These are phyloP conservation scores for Candida rishiriensis DNA, from an alignment of 805 yeast species.

Conservation along the genomic window DNA sequence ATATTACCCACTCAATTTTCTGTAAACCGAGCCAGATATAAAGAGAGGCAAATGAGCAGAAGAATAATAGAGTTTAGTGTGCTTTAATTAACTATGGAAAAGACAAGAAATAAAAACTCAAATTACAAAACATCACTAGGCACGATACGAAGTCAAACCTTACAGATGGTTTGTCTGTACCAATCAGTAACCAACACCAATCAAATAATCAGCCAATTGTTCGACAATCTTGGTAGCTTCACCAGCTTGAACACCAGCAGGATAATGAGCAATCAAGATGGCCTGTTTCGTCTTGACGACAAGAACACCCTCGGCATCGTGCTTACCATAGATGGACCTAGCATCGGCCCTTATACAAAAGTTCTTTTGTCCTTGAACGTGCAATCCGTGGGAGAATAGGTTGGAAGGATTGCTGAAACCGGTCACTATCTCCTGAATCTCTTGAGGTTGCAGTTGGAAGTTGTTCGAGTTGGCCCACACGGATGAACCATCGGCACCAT, in stretches of 20 bases:
- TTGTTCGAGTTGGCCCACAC: conserved; percentile 85
- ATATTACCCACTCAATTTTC: conserved; percentile 6
- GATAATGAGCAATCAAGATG: conserved; percentile 89
- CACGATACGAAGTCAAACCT: too few species aligned
- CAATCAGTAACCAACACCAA: conserved; percentile 71
- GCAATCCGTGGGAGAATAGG: conserved; percentile 83
- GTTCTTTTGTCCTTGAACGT: conserved; percentile 80
- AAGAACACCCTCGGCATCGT: conserved; percentile 81
- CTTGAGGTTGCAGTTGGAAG: conserved; percentile 60
- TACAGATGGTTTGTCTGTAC: neutral
- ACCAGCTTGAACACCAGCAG: conserved; percentile 86
- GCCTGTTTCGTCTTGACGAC: conserved; percentile 94
- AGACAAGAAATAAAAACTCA: neutral
- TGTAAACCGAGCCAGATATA: too few species aligned
- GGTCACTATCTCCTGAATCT: conserved; percentile 65
- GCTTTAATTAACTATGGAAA: neutral
- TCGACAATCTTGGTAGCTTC: conserved; percentile 95
- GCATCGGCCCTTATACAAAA: conserved; percentile 86
- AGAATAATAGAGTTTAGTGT: neutral
- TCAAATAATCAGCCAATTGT: conserved; percentile 91
- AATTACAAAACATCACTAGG: too few species aligned
- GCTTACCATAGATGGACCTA: conserved; percentile 90
- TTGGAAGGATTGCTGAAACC: conserved; percentile 79
- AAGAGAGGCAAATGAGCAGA: too few species aligned
- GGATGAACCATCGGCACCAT: conserved; percentile 91